Evolutionary conservation across 805 yeast species (phyloP).

Genomic region (Saturnispora diversa): DNA sequence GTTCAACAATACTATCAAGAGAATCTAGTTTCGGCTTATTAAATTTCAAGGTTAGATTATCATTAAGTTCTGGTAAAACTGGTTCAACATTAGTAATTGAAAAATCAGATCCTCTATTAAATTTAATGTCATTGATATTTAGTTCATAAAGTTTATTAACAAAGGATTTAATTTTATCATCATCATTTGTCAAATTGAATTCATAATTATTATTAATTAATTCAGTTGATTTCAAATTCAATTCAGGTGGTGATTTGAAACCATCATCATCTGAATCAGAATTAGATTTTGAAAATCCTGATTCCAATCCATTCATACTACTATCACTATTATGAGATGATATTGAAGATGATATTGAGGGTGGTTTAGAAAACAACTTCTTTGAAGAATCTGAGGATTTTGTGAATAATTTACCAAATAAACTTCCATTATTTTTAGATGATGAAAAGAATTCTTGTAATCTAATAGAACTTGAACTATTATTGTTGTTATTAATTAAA

Average conservation of each 20-base stretch:
- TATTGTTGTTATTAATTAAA: neutral
- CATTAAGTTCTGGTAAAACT: conserved; percentile 17
- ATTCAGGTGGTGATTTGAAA: conserved; percentile 34
- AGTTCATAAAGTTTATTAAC: conserved; percentile 15
- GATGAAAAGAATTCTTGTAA: conserved; percentile 7
- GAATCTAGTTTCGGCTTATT: conserved; percentile 16
- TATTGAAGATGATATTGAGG: conserved; percentile 10
- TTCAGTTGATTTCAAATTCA: conserved; percentile 28
- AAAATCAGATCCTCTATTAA: conserved; percentile 7
- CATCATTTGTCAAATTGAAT: conserved; percentile 24
- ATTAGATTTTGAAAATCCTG: neutral
- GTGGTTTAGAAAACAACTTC: neutral
- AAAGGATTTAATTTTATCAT: conserved; percentile 17
- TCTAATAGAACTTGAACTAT: conserved; percentile 5
- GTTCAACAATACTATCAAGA: conserved; percentile 7
- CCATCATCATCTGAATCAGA: neutral
- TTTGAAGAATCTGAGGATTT: neutral
- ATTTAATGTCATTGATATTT: conserved; percentile 13
- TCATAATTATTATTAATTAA: conserved; percentile 18
- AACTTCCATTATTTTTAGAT: neutral
- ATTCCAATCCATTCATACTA: neutral
- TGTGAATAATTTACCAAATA: conserved; percentile 5
- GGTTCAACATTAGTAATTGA: conserved; percentile 16
- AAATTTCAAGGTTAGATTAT: conserved; percentile 15
- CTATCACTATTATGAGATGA: conserved; percentile 6